Evolutionary conservation across 2,329 filamentous ascomycete genomes (phyloP), one percentile per base, ranked within the genome.

Genomic region (Aspergillus sp.): DNA sequence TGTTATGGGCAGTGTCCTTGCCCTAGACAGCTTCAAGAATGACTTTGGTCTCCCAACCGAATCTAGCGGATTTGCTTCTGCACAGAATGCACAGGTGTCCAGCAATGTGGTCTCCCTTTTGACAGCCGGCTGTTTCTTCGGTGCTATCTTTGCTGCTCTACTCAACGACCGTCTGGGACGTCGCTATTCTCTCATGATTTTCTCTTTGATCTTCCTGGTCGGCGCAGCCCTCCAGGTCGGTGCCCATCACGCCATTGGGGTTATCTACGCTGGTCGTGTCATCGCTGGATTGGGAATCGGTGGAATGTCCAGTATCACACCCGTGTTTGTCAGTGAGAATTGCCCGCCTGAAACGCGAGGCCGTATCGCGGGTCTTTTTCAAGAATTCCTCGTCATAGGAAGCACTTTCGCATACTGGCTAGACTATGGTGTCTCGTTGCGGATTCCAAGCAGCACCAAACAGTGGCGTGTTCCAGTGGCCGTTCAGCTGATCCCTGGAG

Each of bases 381-480:
- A 66, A 47, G 61, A 64, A 40, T 66, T 67, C 43, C 50, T 66
- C 11, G 64, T 66, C 11, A 64, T 66, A 19, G 62, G 63, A 40
- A 75, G 74, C 19, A 75, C 72, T 40, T 58, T 76, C 12, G 69
- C 70, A 31, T 77, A 76, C 61, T 77, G 75, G 61, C 67, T 77
- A 42, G 74, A 77, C 56, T 78, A 76, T 48, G 74, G 74, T 31
- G 73, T 76, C 37, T 58, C 66, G 13, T 59, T 69, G 27, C 66
- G 70, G 39, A 68, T 77, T 41, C 64, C 57, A 8, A 58, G 66
- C 4, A 65, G 67, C 32, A 68, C 72, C 2, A 67, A 64, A n/a
- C 76, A 78, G 57, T 79, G 75, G 75, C 69, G 74, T 6, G 62
- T 77, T 4, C 75, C 75, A 0, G 74, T 78, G 19, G 73, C 70